Evolutionary conservation across 1,139 yeast genomes (phyloP).

Genomic region (Suhomyces anneliseae): DNA sequence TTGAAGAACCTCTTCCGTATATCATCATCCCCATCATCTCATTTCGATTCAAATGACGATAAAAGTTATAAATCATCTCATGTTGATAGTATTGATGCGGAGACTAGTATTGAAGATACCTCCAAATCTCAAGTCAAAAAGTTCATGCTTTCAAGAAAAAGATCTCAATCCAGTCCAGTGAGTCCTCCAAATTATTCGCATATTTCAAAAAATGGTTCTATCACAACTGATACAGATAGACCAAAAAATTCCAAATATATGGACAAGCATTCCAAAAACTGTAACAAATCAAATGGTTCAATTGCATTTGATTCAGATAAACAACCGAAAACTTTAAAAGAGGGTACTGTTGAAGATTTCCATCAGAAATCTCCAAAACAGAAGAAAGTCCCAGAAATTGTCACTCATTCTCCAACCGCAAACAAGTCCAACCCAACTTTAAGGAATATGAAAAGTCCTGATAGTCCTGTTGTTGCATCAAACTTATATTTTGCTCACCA

Average conservation of each 20-base stretch:
- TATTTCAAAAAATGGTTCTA: not conserved
- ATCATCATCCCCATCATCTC: conserved; percentile 8
- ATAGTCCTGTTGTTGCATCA: conserved; percentile 37
- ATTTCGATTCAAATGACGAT: not conserved
- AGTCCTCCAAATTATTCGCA: conserved; percentile 11
- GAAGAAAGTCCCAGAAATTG: conserved; percentile 10
- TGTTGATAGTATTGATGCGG: not conserved
- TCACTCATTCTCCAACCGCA: conserved; percentile 7
- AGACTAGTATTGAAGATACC: not conserved
- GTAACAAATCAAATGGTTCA: conserved; percentile 5
- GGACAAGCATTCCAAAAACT: not conserved
- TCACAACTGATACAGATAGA: not conserved
- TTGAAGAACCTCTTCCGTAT: conserved; percentile 16
- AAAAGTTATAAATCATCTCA: not conserved
- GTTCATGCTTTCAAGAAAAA: conserved; percentile 23
- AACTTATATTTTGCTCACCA: conserved; percentile 55
- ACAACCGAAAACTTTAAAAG: not conserved
- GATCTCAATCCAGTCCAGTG: conserved; percentile 27
- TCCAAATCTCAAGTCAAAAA: conserved; percentile 4
- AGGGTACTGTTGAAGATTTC: not conserved
- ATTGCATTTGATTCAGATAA: conserved; percentile 14
- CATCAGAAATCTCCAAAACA: not conserved
- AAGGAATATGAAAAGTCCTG: conserved; percentile 2
- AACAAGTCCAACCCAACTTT: conserved; percentile 1
- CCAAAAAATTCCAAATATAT: not conserved